Evolutionary conservation across 164 flowering plant species (phyloP), one percentile per base, ranked within the genome.

Genomic region (Piper betle): DNA sequence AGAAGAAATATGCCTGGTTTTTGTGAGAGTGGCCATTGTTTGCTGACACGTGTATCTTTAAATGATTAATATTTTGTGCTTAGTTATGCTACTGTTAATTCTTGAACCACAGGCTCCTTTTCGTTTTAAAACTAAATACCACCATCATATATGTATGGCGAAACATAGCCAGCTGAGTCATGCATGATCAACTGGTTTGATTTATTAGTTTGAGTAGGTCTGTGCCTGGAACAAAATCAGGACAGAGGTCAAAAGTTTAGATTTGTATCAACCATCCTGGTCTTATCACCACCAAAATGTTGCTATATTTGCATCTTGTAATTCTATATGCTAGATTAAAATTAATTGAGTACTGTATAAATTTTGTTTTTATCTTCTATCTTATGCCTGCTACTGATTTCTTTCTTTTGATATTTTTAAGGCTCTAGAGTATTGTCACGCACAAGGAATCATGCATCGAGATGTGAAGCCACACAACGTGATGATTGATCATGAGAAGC

Each of bases 381-480:
- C 38, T 40, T 11, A 18, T n/a, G 39, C 6, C 15, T 58, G 20
- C 39, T 39, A 37, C 39, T 58, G 46, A 58, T 2, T 62, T 55
- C 39, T 8, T 48, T 11, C 1, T 58, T 2, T 25, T 25, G 33
- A 39, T 25, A 25, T 25, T 25, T 25, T 37, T 38, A 39, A 92
- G 98, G 98, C 98, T n/a, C 75, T 92, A 72, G 98, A 92, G 66
- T 92, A 79, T 68, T 92, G 97, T 69, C 98, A 92, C 69, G 86
- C 98, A 39, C 97, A 87, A 77, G 98, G 98, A 53, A 89, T 92
- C 55, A 92, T 92, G 96, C 98, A 92, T 69, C 81, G 98, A 67
- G 98, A 92, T 79, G 98, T 92, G 74, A 92, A 92, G 77, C 98
- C 98, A 55, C 98, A 92, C 71, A 92, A 92, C 81, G 98, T 92